Evolutionary conservation across 805 yeast species (phyloP), one percentile per base, ranked within the genome.

Genomic region (Yamadazyma kitorensis): DNA sequence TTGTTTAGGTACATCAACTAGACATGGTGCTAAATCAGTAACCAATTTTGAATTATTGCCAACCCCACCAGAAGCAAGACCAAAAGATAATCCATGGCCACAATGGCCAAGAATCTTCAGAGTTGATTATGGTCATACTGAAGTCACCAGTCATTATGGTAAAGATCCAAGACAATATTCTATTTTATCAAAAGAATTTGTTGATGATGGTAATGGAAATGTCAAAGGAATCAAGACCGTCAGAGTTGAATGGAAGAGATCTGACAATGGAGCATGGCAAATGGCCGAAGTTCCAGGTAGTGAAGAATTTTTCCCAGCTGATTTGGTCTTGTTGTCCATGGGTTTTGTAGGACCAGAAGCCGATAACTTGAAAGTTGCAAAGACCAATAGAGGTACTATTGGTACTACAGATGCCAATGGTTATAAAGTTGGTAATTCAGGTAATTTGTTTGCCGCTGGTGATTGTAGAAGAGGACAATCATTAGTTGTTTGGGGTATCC

Each of bases 401-500:
- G 66, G 76, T 28, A 78, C 91, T 11, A 60, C 73, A 23, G 73
- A 72, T 46, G 69, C 81, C 13, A 66, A 68, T 40, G 78, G 76
- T 38, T 91, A 91, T 74, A 72, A 75, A 41, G 88, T 86, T 37
- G 35, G 29, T 25, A 65, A 66, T 9, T 71, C 63, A 26, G 83
- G 72, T 40, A 88, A 87, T 49, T 54, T 88, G 41, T 91, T 89
- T 55, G 86, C 96, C 31, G 97, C 98, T 32, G 98, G 98, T 66
- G 98, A 91, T 64, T 93, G 98, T 69, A 84, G 98, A 73, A 82
- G 98, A 68, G 98, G 98, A 18, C 98, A 91, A 71, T 86, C 96
- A 2, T 76, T 91, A 61, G 91, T 91, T 59, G 98, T 91, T 36
- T 93, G 98, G 98, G 98, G 98, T 68, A 91, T 91, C 50, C 98